These are phyloP conservation scores for Candida stauntonica DNA, from an alignment of 805 yeast genomes.

Conservation along the genomic window DNA sequence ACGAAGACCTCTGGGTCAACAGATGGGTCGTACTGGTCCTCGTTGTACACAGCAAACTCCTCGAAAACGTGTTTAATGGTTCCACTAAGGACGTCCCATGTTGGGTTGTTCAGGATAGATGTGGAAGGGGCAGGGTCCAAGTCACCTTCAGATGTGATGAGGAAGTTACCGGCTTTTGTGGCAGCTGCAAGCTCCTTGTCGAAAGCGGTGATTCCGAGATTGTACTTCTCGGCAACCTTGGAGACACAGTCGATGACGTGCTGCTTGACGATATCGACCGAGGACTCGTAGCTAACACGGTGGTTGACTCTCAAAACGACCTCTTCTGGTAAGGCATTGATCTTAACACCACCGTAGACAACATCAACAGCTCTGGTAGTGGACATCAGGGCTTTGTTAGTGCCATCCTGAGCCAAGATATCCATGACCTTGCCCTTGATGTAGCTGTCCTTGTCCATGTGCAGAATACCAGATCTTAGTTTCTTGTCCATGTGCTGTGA, in stretches of 20 bases:
- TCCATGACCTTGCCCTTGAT: slow-evolving; percentile 34
- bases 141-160: slow-evolving; percentile 6
- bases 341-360: slow-evolving; percentile 67
- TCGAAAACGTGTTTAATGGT: slow-evolving; percentile 51
- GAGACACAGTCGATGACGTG: slow-evolving; percentile 9
- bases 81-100: slow-evolving; percentile 57
- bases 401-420: slow-evolving; percentile 13
- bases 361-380: slow-evolving; percentile 25
- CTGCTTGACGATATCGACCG: slow-evolving; percentile 30
- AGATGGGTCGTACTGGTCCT: slow-evolving; percentile 2
- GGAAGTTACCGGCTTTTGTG: slow-evolving; percentile 8
- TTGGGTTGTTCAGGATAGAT: slow-evolving; percentile 31
- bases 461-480: slow-evolving; percentile 28
- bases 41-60: slow-evolving; percentile 28
- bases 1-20: slow-evolving; percentile 30
- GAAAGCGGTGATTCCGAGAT: slow-evolving; percentile 11
- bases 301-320: slow-evolving; percentile 50
- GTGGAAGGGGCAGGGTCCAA: slow-evolving; percentile 15
- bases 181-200: slow-evolving; percentile 4
- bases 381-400: slow-evolving; percentile 13
- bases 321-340: slow-evolving; percentile 70
- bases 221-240: slow-evolving; percentile 11
- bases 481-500: slow-evolving; percentile 22
- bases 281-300: slow-evolving; percentile 56
- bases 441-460: slow-evolving; percentile 23